phyloP scores from a whole-genome alignment of 2,329 filamentous ascomycete species.

The Trichoderma sp. region DNA sequence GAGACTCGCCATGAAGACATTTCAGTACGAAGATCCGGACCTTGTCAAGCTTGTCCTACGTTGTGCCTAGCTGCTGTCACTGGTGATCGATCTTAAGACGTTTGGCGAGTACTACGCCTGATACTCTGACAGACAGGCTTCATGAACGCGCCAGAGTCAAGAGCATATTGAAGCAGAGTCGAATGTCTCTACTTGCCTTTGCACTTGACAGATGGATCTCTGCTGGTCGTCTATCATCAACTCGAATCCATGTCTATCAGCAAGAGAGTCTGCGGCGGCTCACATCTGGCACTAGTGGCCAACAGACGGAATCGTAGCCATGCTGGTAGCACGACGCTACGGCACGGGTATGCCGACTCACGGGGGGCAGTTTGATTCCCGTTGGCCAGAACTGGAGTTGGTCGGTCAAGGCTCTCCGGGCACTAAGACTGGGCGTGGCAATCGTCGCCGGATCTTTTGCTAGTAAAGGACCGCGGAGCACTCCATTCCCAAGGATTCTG shows the following conservation, averaged over 20 bases:
- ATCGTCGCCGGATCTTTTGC: conserved; percentile 17
- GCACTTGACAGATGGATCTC: background rate
- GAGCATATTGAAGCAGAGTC: background rate
- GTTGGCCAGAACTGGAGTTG: conserved; percentile 3
- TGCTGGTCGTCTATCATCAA: background rate
- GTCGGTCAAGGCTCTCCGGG: conserved; percentile 22
- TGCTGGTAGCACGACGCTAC: conserved; percentile 13
- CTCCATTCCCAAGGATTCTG: background rate
- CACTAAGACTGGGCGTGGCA: conserved; percentile 19
- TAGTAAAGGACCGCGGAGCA: background rate
- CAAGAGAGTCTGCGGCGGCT: background rate
- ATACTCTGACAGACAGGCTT: too few species aligned
- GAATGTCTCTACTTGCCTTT: background rate
- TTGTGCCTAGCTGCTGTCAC: background rate
- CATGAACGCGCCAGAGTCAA: too few species aligned
- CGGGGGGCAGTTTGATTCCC: conserved; percentile 2
- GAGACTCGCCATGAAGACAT: background rate
- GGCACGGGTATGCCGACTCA: conserved; percentile 21
- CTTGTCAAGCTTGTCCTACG: background rate
- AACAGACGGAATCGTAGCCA: background rate
- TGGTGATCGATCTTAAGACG: background rate
- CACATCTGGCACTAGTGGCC: conserved; percentile 6
- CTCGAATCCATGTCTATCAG: background rate
- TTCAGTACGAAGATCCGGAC: background rate
- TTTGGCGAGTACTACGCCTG: too few species aligned